phyloP scores from a whole-genome alignment of 2,329 filamentous ascomycete species.

The Xylariaceae sp. region DNA sequence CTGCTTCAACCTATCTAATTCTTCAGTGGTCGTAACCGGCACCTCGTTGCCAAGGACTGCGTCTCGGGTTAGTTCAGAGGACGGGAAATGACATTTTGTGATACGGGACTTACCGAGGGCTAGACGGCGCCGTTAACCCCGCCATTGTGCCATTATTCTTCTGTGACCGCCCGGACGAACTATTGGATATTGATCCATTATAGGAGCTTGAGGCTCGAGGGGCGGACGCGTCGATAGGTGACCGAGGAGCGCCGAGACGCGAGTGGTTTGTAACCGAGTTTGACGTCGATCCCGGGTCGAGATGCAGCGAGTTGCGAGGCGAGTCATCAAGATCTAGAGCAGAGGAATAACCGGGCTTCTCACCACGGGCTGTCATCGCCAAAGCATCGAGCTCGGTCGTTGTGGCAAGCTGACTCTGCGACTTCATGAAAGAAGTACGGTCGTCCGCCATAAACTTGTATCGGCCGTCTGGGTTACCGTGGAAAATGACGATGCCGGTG shows the following conservation, averaged over 20 bases:
- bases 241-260: conserved; percentile 42
- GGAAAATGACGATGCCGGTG: conserved; percentile 74
- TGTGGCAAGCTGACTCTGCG: conserved; percentile 74
- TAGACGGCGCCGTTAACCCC: conserved; percentile 11
- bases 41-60: conserved; percentile 54
- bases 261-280: conserved; percentile 25
- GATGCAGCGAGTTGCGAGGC: conserved; percentile 59
- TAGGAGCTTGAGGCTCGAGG: conserved; percentile 40
- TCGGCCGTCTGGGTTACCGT: conserved; percentile 91
- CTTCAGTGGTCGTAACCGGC: conserved; percentile 51
- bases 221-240: conserved; percentile 50
- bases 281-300: conserved; percentile 41
- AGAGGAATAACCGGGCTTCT: conserved; percentile 63
- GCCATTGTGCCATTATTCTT: conserved; percentile 42
- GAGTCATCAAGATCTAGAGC: conserved; percentile 70
- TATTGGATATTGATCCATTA: conserved; percentile 36
- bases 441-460: conserved; percentile 98
- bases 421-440: conserved; percentile 96
- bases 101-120: conserved; percentile 43
- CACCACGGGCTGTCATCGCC: conserved; percentile 84
- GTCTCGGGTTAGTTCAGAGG: conserved; percentile 23
- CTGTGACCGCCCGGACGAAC: conserved; percentile 33
- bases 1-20: neutral
- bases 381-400: conserved; percentile 89
- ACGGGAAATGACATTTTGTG: neutral